These are phyloP conservation scores for Naegleria lovaniensis DNA, from an alignment of 208 protist species.

Conservation along the genomic window DNA sequence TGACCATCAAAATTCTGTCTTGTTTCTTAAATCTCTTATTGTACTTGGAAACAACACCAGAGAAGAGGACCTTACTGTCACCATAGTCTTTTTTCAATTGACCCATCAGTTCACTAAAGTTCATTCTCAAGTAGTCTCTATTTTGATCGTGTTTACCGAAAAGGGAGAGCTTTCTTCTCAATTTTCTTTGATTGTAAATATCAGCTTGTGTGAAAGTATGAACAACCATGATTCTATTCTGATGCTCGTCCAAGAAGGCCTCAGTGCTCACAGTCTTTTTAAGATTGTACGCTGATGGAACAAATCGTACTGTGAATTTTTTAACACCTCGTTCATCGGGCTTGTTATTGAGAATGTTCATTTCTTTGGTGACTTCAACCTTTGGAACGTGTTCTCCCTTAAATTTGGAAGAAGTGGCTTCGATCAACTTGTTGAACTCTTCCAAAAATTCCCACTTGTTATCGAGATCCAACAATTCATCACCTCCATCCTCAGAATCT, in stretches of 20 bases:
- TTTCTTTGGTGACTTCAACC: not conserved
- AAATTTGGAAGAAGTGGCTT: not conserved
- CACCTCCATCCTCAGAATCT: not conserved
- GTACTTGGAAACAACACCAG: not conserved
- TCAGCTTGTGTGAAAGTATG: not conserved
- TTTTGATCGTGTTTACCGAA: not conserved
- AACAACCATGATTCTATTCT: not conserved
- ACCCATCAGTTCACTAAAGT: not conserved
- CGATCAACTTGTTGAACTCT: not conserved
- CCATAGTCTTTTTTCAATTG: not conserved
- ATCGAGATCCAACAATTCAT: not conserved
- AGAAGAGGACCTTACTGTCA: not conserved
- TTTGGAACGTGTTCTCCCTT: not conserved
- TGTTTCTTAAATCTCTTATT: not conserved
- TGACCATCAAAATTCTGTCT: not conserved
- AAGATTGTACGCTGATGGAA: not conserved
- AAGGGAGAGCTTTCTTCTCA: not conserved
- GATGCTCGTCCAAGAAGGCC: not conserved
- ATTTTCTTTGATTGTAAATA: not conserved
- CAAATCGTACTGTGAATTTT: not conserved
- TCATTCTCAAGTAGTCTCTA: not conserved
- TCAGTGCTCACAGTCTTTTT: not conserved
- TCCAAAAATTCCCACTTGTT: conserved; percentile 1
- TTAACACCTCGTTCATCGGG: not conserved
- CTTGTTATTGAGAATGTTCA: not conserved